Base-by-base conservation (phyloP, 176 grass and related monocot species). In the Rhipidocladum racemiflorum region DNA sequence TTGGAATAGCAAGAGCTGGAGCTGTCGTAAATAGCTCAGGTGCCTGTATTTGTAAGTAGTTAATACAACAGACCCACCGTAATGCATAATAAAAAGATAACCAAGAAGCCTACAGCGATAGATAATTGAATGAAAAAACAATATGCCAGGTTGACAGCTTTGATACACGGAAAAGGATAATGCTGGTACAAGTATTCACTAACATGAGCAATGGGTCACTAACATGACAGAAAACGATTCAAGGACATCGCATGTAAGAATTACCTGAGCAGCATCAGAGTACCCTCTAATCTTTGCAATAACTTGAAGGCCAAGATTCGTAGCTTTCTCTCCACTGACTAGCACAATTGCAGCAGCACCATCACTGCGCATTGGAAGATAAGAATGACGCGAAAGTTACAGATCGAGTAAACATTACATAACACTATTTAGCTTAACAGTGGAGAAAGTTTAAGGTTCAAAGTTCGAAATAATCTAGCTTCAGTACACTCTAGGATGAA, bases 1-100 rank as follows among this genome's bases (percentile, higher is more conserved):
- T 97, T 32, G 95, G 95, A 82, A 97, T 97, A 71, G 95, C 90
- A 74, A 97, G 95, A 71, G 95, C 90, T 10, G 95, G 95, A 43
- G 95, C 30, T 28, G 92, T 97, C 29, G 95, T 88, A 78, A 97
- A 97, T 83, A 94, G 79, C 75, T 97, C 95, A 72, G 95, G 90
- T 40, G 92, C 95, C 95, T 97, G 88, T 59, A 86, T n/a, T 67
- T 78, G 24, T 38, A 63, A 64, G 44, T 14, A 81, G 25, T 70
- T 35, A 40, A 34, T 43, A 56, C 16, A 46, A 46, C 4, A 64
- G 14, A 74, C 10, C 62, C 4, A 39, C 1, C 38, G 28, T 55
- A 53, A 45, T 76, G 50, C 24, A 38, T 81, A 61, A 18, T 13
- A 27, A 11, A 21, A 60, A 49, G 24, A 67, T 65, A 67, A 79